These are phyloP conservation scores for Colletotrichum sidae DNA, from an alignment of 2,329 filamentous ascomycete genomes.

Conservation along the genomic window DNA sequence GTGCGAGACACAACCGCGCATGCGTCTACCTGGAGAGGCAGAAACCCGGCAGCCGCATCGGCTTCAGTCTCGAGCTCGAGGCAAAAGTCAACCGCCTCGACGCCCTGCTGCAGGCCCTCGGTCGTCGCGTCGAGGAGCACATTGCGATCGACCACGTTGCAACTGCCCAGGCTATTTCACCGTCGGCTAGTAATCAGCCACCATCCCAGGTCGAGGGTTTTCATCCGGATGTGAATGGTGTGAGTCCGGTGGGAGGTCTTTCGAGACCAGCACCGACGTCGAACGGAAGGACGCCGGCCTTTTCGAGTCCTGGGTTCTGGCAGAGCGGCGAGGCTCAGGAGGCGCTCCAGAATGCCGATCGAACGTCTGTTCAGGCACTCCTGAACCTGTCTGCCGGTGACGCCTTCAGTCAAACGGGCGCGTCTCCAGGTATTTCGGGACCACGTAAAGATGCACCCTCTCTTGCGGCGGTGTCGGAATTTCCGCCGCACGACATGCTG, in stretches of 20 bases:
- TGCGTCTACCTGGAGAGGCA: conserved; percentile 79
- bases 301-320: conserved; percentile 48
- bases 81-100: conserved; percentile 66
- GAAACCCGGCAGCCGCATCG: conserved; percentile 74
- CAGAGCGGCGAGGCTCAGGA: conserved; percentile 46
- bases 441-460: conserved; percentile 43
- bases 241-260: conserved; percentile 39
- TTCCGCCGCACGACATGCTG: conserved; percentile 70
- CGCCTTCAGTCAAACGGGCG: conserved; percentile 26
- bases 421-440: conserved; percentile 15
- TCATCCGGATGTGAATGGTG: conserved; percentile 39
- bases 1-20: conserved; percentile 71
- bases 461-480: conserved; percentile 56
- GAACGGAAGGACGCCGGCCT: conserved; percentile 53
- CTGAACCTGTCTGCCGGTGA: conserved; percentile 37
- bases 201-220: conserved; percentile 45
- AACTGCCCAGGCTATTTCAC: conserved; percentile 43
- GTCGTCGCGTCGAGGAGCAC: conserved; percentile 56
- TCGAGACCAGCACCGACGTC: conserved; percentile 39
- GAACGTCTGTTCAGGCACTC: conserved; percentile 39
- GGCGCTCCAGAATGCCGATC: conserved; percentile 37
- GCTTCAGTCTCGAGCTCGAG: conserved; percentile 71
- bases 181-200: conserved; percentile 52
- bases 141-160: conserved; percentile 49
- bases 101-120: conserved; percentile 54